Evolutionary conservation across 139 green algal species (phyloP).

Genomic region (Micractinium conductrix): DNA sequence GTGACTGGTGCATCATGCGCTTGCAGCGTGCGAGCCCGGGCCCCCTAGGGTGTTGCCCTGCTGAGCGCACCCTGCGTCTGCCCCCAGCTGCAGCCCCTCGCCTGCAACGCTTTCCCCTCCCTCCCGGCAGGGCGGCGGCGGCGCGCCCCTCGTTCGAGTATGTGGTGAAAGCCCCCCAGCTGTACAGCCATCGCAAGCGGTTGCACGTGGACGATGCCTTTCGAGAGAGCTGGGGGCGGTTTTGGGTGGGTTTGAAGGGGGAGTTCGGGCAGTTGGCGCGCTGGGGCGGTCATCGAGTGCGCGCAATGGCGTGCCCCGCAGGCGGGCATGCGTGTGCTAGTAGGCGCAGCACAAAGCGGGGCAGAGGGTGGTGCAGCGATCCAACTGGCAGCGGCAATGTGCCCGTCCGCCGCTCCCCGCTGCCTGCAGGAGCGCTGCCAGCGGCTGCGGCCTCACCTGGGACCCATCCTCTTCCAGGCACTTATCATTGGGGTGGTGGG

Average conservation of each 20-base stretch:
- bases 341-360: too few relatives aligned
- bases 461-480: slow-evolving; percentile 38
- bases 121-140: background rate
- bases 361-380: too few relatives aligned
- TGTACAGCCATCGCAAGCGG: slow-evolving; percentile 36
- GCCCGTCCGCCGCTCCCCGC: background rate
- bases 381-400: too few relatives aligned
- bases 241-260: slow-evolving; percentile 2
- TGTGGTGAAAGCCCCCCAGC: slow-evolving; percentile 22
- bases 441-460: slow-evolving; percentile 36
- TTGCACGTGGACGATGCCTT: slow-evolving; percentile 34
- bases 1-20: background rate
- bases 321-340: too few relatives aligned
- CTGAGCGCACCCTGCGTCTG: too few relatives aligned
- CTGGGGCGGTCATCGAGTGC: too few relatives aligned
- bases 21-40: too few relatives aligned
- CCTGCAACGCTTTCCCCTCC: too few relatives aligned
- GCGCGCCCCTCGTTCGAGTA: slow-evolving; percentile 27
- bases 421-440: slow-evolving; percentile 15
- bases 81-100: too few relatives aligned
- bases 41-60: too few relatives aligned
- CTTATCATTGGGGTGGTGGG: too few relatives aligned
- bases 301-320: too few relatives aligned
- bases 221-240: slow-evolving; percentile 21
- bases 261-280: background rate